Base-by-base conservation (phyloP, 768 basidiomycete species). In the Agaricus sinodeliciosus region DNA sequence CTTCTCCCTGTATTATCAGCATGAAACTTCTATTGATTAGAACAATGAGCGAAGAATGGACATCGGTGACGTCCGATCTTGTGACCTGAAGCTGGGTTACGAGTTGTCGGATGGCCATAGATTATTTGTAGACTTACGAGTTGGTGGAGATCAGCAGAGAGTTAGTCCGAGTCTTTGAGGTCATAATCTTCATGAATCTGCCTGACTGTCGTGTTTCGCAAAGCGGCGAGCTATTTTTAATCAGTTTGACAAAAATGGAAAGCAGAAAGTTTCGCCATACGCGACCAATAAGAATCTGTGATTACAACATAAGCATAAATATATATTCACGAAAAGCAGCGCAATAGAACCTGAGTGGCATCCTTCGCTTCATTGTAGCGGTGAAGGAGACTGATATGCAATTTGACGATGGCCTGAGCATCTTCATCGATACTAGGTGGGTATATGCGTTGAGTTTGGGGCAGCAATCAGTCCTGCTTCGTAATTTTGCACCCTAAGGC, bases 341-440 rank as follows among this genome's bases (percentile, higher is more conserved):
- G n/a, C 31, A 19, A 48, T 49, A 15, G 25, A 56, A 81, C 88
- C 81, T 90, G 89, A 0, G 86, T 75, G 3, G 87, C 89, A 63
- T 91, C 89, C 62, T 90, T 90, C 8, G 86, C 79, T 63, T 90
- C 89, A 55, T 90, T 90, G 56, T 90, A 91, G 35, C 69, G 72
- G 64, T 90, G 89, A 34, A 90, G 69, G 3, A 87, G 70, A 58
- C 77, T 78, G 64, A 90, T 90, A 59, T 90, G 86, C 12, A 71
- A 68, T 55, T 82, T 80, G 19, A 85, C 79, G 7, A 86, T 67
- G 36, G 54, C 58, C 31, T 66, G 64, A 8, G 68, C 63, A 50
- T 67, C 60, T 44, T 59, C 55, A 31, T 55, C 36, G 25, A 57
- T 58, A 26, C 67, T 67, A 47, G 22, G 26, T 31, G 39, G 28